Evolutionary conservation across 164 flowering plant genomes (phyloP).

Genomic region (Litsea cubeba): DNA sequence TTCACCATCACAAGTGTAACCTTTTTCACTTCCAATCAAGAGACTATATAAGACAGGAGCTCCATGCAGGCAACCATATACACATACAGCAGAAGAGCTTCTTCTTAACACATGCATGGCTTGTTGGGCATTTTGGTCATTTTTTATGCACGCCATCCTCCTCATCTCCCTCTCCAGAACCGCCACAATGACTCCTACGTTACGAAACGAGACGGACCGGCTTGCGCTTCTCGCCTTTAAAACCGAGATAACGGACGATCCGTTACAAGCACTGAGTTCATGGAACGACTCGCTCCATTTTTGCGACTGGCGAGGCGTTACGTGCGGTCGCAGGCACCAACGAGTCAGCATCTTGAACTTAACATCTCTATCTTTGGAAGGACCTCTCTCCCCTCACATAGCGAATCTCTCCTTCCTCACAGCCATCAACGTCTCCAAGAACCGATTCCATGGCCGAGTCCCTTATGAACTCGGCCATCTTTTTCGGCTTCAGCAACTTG

Average conservation of each 20-base stretch:
- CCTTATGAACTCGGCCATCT: conserved; percentile 29
- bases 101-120: too few species aligned
- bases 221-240: conserved; percentile 10
- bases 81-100: too few species aligned
- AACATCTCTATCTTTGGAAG: conserved; percentile 7
- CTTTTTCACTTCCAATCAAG: too few species aligned
- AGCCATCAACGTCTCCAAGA: conserved; percentile 27
- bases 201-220: conserved; percentile 9
- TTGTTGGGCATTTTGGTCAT: not conserved
- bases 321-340: conserved; percentile 17
- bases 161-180: not conserved
- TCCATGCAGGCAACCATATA: too few species aligned
- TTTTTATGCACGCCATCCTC: not conserved
- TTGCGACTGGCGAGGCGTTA: conserved; percentile 9
- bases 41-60: too few species aligned
- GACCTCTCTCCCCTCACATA: conserved; percentile 30
- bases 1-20: too few species aligned
- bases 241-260: conserved; percentile 1
- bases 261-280: conserved; percentile 2
- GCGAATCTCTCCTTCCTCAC: conserved; percentile 41
- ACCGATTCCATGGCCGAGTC: conserved; percentile 26
- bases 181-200: not conserved
- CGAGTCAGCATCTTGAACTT: conserved; percentile 25
- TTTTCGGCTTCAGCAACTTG: conserved; percentile 21
- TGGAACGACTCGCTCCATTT: conserved; percentile 17